phyloP scores from a whole-genome alignment of 768 basidiomycete genomes.

The Lentinula lateritia region DNA sequence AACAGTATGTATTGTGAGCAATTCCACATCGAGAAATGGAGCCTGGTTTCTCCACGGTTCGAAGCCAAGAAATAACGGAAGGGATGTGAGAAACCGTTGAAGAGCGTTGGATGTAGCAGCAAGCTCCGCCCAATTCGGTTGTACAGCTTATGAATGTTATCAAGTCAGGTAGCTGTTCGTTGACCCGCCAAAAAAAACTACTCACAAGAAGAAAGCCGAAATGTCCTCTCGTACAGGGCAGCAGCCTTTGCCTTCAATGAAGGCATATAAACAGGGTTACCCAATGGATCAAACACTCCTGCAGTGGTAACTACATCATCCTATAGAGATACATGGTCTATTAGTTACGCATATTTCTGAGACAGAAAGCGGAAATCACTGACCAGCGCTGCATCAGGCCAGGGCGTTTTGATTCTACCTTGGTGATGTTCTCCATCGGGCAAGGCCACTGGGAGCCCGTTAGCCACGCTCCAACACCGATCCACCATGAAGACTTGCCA shows the following conservation, averaged over 20 bases:
- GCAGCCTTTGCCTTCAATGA: slow-evolving; percentile 47
- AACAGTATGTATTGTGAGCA: slow-evolving; percentile 45
- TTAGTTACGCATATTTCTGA: neutral
- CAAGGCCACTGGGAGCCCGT: slow-evolving; percentile 47
- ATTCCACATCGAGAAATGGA: slow-evolving; percentile 33
- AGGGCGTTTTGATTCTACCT: slow-evolving; percentile 47
- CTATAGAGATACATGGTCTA: slow-evolving; percentile 8
- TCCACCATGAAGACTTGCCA: slow-evolving; percentile 65
- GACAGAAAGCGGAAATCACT: slow-evolving; percentile 2
- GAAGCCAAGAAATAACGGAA: slow-evolving; percentile 33
- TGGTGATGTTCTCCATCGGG: slow-evolving; percentile 44
- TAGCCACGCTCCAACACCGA: slow-evolving; percentile 52
- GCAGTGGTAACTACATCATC: neutral
- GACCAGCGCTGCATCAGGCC: slow-evolving; percentile 29
- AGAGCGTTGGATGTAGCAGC: slow-evolving; percentile 39
- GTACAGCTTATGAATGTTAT: slow-evolving; percentile 6
- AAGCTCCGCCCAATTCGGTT: slow-evolving; percentile 31
- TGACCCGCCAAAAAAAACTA: slow-evolving; percentile 2
- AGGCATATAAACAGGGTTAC: slow-evolving; percentile 22
- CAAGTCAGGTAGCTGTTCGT: neutral
- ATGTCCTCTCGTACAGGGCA: slow-evolving; percentile 48
- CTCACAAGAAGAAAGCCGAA: slow-evolving; percentile 36
- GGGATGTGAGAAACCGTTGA: slow-evolving; percentile 32
- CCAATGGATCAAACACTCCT: slow-evolving; percentile 11
- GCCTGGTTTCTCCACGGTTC: slow-evolving; percentile 25